These are phyloP conservation scores for Suhomyces pyralidae DNA, from an alignment of 805 yeast species.

Conservation along the genomic window DNA sequence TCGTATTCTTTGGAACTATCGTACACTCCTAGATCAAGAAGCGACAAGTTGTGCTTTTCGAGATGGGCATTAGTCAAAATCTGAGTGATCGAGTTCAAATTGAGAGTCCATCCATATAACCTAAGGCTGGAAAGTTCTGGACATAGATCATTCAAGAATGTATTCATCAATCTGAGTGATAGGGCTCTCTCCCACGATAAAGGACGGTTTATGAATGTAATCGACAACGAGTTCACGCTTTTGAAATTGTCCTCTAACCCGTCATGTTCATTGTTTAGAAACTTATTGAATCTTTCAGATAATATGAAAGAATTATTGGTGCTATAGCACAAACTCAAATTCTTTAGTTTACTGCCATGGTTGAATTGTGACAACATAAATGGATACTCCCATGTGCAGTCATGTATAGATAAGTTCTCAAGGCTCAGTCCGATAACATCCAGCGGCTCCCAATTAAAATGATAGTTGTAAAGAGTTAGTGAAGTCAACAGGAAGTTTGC, in stretches of 20 bases:
- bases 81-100: conserved; percentile 6
- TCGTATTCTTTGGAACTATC: conserved; percentile 2
- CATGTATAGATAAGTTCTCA: conserved; percentile 25
- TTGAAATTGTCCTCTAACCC: neutral
- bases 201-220: neutral
- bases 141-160: conserved; percentile 6
- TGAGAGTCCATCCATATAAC: conserved; percentile 22
- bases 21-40: conserved; percentile 8
- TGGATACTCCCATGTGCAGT: conserved; percentile 60
- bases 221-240: conserved; percentile 4
- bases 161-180: conserved; percentile 1
- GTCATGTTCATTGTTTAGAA: conserved; percentile 13
- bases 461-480: conserved; percentile 38
- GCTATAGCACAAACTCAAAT: conserved; percentile 23
- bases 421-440: conserved; percentile 7
- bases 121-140: conserved; percentile 14
- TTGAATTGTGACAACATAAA: conserved; percentile 42
- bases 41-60: conserved; percentile 5
- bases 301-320: conserved; percentile 31
- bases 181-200: conserved; percentile 1
- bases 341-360: conserved; percentile 17
- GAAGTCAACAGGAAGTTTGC: conserved; percentile 32
- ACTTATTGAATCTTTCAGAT: conserved; percentile 36
- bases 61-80: conserved; percentile 1
- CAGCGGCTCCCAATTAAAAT: conserved; percentile 41